Conservation (phyloP, 2,329 filamentous ascomycete species). For the Penicillium griseofulvum region DNA sequence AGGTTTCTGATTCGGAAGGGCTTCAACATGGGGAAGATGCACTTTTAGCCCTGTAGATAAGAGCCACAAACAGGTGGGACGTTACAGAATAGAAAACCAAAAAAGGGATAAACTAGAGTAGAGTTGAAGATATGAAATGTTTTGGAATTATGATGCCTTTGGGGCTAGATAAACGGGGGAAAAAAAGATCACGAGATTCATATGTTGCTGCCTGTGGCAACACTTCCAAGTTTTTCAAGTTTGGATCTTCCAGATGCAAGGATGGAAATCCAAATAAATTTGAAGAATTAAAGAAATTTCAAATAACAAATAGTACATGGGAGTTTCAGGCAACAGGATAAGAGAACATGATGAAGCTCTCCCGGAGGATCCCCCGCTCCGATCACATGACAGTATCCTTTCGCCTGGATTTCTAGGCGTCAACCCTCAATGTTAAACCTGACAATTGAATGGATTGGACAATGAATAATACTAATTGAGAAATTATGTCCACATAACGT, state of each 20-base stretch:
- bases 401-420: not conserved
- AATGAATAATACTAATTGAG: not conserved
- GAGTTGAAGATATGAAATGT: conserved; percentile 1
- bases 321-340: conserved; percentile 27
- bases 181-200: conserved; percentile 1
- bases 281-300: not conserved
- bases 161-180: conserved; percentile 2
- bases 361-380: conserved; percentile 6
- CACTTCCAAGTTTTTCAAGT: not conserved
- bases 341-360: conserved; percentile 8
- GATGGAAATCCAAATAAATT: not conserved
- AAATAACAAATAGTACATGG: not conserved
- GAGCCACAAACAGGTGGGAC: conserved; percentile 5
- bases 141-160: conserved; percentile 12
- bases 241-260: conserved; percentile 7
- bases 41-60: conserved; percentile 2
- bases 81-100: conserved; percentile 7
- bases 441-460: not conserved
- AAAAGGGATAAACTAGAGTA: conserved; percentile 4
- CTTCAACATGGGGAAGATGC: conserved; percentile 32
- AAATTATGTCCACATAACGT: not conserved
- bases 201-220: conserved; percentile 19
- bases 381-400: conserved; percentile 8
- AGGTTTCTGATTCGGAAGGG: conserved; percentile 44
- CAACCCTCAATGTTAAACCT: not conserved